phyloP scores from a whole-genome alignment of 345 rosid species.

The Syzygium jambos region DNA sequence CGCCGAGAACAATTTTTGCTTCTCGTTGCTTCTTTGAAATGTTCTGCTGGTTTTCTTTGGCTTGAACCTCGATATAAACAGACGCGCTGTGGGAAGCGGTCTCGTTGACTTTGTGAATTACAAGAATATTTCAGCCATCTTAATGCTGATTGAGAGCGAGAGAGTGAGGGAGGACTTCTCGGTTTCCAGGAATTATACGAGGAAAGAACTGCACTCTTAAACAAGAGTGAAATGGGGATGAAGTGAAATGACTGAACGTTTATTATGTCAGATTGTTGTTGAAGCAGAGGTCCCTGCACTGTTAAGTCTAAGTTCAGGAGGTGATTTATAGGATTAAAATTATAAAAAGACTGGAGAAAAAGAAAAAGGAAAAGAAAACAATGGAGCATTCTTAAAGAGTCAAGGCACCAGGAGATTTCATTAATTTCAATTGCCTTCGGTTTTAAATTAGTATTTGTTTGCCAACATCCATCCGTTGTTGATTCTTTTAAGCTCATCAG shows the following conservation, averaged over 20 bases:
- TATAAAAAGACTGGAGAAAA: fast-evolving
- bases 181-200: not conserved
- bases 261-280: not conserved
- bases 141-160: not conserved
- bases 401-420: not conserved
- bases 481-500: not conserved
- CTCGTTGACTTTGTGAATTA: not conserved
- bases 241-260: not conserved
- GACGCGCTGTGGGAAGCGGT: not conserved
- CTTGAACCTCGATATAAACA: not conserved
- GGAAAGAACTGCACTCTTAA: not conserved
- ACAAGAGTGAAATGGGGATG: not conserved
- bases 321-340: not conserved
- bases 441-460: not conserved
- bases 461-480: not conserved
- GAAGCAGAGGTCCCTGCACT: not conserved
- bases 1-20: not conserved
- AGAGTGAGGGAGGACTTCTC: not conserved
- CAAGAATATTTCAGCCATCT: not conserved
- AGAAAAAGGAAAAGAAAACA: not conserved
- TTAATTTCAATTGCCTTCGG: not conserved
- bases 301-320: not conserved
- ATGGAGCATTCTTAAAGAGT: not conserved
- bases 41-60: not conserved
- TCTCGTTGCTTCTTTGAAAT: not conserved